phyloP scores from a whole-genome alignment of 179 eudicot species.

The Nepenthes alata region DNA sequence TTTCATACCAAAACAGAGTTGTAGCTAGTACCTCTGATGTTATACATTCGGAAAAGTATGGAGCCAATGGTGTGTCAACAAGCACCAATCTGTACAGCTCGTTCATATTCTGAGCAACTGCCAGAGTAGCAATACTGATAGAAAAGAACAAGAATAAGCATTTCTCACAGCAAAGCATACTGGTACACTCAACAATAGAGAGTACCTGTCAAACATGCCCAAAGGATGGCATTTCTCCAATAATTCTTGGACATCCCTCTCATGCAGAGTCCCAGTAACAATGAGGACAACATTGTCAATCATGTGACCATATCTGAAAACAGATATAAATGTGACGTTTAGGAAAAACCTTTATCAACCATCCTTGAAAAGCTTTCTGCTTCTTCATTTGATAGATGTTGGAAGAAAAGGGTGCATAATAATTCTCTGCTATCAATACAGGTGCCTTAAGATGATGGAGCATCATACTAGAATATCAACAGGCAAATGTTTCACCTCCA shows the following conservation, averaged over 20 bases:
- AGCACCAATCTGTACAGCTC: constrained; percentile 92
- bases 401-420: too few species aligned
- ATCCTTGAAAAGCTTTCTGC: background rate
- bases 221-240: constrained; percentile 95
- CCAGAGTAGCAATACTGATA: constrained; percentile 83
- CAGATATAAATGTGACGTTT: background rate
- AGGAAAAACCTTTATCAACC: background rate
- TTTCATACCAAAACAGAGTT: background rate
- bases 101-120: constrained; percentile 97
- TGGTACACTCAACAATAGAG: constrained; percentile 2
- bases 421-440: too few species aligned
- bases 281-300: constrained; percentile 96
- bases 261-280: constrained; percentile 97
- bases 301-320: constrained; percentile 89
- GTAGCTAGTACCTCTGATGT: constrained; percentile 73
- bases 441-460: too few species aligned
- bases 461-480: too few species aligned
- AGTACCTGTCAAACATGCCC: constrained; percentile 98
- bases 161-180: constrained; percentile 7
- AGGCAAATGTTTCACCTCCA: too few species aligned
- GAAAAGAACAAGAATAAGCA: constrained; percentile 12
- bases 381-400: background rate
- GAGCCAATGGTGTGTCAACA: constrained; percentile 98
- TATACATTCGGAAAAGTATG: constrained; percentile 93
- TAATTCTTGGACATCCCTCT: constrained; percentile 95